Percentiles rank a stretch among this genome's conserved stretches.
phyloP scores from a whole-genome alignment of 257 asterid genomes.

The Sherardia arvensis region DNA sequence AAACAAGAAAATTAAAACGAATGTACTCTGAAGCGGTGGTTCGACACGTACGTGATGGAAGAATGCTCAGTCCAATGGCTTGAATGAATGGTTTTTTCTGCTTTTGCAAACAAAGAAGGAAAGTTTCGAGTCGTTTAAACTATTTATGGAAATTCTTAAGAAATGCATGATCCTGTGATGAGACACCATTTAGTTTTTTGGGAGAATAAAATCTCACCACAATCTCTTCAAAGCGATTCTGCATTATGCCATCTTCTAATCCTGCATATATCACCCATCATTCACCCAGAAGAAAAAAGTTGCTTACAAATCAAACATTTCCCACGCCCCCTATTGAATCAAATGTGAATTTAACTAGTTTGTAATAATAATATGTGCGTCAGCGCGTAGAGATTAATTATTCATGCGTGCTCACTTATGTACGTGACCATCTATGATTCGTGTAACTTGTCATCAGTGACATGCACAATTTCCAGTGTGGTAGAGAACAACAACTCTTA shows the following conservation, averaged over 20 bases:
- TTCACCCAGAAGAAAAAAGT: background rate
- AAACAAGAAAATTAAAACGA: too few relatives aligned
- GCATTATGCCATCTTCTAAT: background rate
- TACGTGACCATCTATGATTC: too few relatives aligned
- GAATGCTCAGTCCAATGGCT: background rate
- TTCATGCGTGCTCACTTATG: too few relatives aligned
- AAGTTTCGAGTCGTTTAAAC: background rate
- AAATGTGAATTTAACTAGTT: too few relatives aligned
- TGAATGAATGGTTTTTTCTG: background rate
- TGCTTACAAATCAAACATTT: background rate
- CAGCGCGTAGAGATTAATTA: too few relatives aligned
- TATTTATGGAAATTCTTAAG: background rate
- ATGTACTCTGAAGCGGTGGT: background rate
- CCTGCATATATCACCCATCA: background rate
- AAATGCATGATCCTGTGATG: background rate
- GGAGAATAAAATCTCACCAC: background rate
- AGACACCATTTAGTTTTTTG: background rate
- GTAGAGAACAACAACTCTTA: too few relatives aligned
- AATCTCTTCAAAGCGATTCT: background rate
- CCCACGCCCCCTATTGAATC: background rate
- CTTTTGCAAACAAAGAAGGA: background rate
- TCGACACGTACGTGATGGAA: background rate
- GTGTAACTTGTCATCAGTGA: too few relatives aligned
- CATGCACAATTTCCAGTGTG: too few relatives aligned
- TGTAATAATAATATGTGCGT: too few relatives aligned